phyloP scores from a whole-genome alignment of 1,284 basidiomycete species.

The Cutaneotrichosporon daszewskae region DNA sequence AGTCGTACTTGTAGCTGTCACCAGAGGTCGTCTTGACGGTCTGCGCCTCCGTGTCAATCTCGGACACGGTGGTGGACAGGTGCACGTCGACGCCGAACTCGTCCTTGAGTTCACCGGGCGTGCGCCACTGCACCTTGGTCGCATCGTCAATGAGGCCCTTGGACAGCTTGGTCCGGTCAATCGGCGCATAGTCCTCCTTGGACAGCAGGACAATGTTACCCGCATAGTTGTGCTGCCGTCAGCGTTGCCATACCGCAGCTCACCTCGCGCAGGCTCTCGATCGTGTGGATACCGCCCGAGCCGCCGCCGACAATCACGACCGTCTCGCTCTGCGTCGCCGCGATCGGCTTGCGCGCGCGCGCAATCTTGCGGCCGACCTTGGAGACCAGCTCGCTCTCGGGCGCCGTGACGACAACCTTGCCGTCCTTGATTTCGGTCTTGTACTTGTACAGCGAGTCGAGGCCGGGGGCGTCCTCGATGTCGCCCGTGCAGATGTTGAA shows the following conservation, averaged over 20 bases:
- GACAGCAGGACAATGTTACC: slow-evolving; percentile 73
- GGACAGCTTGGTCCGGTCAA: slow-evolving; percentile 81
- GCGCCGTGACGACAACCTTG: slow-evolving; percentile 75
- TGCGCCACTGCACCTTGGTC: slow-evolving; percentile 68
- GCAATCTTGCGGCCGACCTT: slow-evolving; percentile 57
- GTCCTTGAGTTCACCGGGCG: slow-evolving; percentile 66
- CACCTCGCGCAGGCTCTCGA: slow-evolving; percentile 80
- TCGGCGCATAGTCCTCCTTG: slow-evolving; percentile 73
- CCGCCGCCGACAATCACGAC: slow-evolving; percentile 80
- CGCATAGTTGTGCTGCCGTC: slow-evolving; percentile 63
- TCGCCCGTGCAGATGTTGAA: slow-evolving; percentile 71
- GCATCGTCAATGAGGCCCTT: slow-evolving; percentile 77
- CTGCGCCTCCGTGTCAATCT: slow-evolving; percentile 60
- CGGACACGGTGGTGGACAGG: slow-evolving; percentile 57
- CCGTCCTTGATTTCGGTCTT: slow-evolving; percentile 58
- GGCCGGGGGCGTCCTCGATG: slow-evolving; percentile 81
- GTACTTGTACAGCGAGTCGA: slow-evolving; percentile 77
- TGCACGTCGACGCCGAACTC: slow-evolving; percentile 74
- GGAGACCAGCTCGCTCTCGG: slow-evolving; percentile 61
- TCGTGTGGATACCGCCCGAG: slow-evolving; percentile 68
- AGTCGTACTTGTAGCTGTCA: slow-evolving; percentile 62
- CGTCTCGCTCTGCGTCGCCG: slow-evolving; percentile 49
- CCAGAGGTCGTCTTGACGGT: slow-evolving; percentile 58
- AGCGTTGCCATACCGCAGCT: slow-evolving; percentile 14
- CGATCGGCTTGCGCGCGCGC: slow-evolving; percentile 38